Percentiles rank a stretch among this genome's conserved stretches.
phyloP scores from a whole-genome alignment of 2,329 filamentous ascomycete species.

The Rosellinia necatrix region DNA sequence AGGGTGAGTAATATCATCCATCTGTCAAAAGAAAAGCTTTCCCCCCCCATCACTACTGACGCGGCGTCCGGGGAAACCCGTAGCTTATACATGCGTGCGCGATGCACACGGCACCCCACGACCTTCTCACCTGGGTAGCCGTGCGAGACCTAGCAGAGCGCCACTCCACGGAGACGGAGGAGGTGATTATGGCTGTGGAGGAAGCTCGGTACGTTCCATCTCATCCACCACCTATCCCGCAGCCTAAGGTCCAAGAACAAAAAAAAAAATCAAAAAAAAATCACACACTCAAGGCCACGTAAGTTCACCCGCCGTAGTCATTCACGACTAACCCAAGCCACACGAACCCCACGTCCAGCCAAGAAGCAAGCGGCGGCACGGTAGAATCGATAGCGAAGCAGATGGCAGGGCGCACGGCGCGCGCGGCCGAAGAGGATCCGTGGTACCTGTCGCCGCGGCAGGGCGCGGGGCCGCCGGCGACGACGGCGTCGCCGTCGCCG shows the following conservation, averaged over 20 bases:
- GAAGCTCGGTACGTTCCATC: too few species aligned
- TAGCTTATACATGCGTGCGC: neutral
- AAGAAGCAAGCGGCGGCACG: neutral
- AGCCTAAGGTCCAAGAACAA: too few species aligned
- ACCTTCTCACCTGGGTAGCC: neutral
- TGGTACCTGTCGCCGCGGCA: neutral
- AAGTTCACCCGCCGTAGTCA: too few species aligned
- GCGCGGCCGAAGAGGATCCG: neutral
- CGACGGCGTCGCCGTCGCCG: neutral
- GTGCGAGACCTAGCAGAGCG: neutral
- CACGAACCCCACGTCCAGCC: too few species aligned
- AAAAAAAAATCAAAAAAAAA: too few species aligned
- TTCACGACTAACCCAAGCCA: too few species aligned
- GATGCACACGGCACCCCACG: neutral
- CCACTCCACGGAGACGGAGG: neutral
- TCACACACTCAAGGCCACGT: too few species aligned
- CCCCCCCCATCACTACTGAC: neutral
- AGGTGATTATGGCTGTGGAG: neutral
- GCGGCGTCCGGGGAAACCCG: too few species aligned
- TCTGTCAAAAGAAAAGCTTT: too few species aligned
- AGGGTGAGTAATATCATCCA: too few species aligned
- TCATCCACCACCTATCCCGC: too few species aligned
- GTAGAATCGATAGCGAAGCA: neutral
- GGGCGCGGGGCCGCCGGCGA: neutral
- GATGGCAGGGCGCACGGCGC: neutral